Evolutionary conservation across 2,329 filamentous ascomycete genomes (phyloP).

Genomic region (Celoporthe dispersa): DNA sequence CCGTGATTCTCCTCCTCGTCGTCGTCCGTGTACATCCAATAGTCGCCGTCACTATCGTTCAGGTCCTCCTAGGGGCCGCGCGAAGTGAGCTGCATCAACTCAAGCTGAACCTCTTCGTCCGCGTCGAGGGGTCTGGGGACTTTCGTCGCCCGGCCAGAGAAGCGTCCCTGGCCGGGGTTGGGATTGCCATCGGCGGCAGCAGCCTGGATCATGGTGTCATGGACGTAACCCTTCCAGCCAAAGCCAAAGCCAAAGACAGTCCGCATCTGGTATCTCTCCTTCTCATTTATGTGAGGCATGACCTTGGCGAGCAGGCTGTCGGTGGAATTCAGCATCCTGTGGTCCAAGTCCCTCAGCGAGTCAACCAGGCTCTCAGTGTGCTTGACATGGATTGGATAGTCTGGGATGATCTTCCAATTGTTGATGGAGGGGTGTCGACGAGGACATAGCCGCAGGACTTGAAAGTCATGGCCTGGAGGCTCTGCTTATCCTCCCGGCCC

Average conservation of each 20-base stretch:
- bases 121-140: conserved; percentile 28
- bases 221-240: conserved; percentile 46
- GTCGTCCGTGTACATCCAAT: conserved; percentile 6
- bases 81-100: conserved; percentile 17
- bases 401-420: conserved; percentile 41
- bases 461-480: conserved; percentile 51
- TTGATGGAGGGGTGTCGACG: conserved; percentile 45
- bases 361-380: conserved; percentile 24
- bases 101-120: not conserved
- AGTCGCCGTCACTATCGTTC: not conserved
- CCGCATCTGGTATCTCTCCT: conserved; percentile 39
- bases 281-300: conserved; percentile 35
- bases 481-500: conserved; percentile 34
- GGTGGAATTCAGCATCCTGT: conserved; percentile 42
- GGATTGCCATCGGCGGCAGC: conserved; percentile 43
- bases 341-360: conserved; percentile 28
- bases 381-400: conserved; percentile 30
- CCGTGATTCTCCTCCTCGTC: conserved; percentile 6
- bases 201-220: conserved; percentile 36
- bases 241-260: conserved; percentile 41
- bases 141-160: conserved; percentile 40
- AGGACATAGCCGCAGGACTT: conserved; percentile 65
- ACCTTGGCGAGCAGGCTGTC: conserved; percentile 45
- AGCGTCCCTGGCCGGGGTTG: conserved; percentile 44
- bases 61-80: conserved; percentile 17